Evolutionary conservation across 2,329 filamentous ascomycete genomes (phyloP).

Genomic region (Microcyclospora pomicola): DNA sequence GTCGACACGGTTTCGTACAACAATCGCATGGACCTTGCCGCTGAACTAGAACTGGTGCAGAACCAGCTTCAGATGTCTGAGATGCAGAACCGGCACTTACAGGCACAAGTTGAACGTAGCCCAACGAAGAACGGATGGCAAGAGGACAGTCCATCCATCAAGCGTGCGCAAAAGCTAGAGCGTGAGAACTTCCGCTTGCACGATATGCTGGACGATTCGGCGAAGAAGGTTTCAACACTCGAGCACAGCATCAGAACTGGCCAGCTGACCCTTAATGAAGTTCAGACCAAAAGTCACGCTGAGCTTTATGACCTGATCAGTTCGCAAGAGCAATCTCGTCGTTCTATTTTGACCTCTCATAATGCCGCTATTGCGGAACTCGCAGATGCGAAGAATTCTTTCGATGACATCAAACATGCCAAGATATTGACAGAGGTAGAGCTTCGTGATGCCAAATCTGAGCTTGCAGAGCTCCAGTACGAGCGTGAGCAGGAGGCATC

Average conservation of each 20-base stretch:
- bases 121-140: slow-evolving; percentile 45
- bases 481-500: slow-evolving; percentile 75
- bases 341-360: slow-evolving; percentile 68
- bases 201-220: slow-evolving; percentile 86
- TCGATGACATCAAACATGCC: slow-evolving; percentile 73
- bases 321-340: slow-evolving; percentile 79
- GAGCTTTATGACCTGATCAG: slow-evolving; percentile 87
- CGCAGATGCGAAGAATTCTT: slow-evolving; percentile 70
- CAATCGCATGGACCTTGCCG: slow-evolving; percentile 78
- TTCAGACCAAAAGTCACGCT: slow-evolving; percentile 86
- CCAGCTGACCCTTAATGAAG: slow-evolving; percentile 75
- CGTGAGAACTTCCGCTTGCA: slow-evolving; percentile 83
- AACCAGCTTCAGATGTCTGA: slow-evolving; percentile 87
- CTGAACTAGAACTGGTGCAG: slow-evolving; percentile 81
- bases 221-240: slow-evolving; percentile 77
- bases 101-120: slow-evolving; percentile 65
- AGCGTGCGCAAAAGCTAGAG: slow-evolving; percentile 80
- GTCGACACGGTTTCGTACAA: slow-evolving; percentile 73
- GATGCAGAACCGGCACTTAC: slow-evolving; percentile 89
- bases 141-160: slow-evolving; percentile 65
- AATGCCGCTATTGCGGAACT: slow-evolving; percentile 76
- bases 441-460: slow-evolving; percentile 67
- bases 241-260: slow-evolving; percentile 79
- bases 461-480: slow-evolving; percentile 64
- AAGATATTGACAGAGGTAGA: slow-evolving; percentile 73